These are phyloP conservation scores for Tephrocybe sp. DNA, from an alignment of 768 basidiomycete species.

Conservation along the genomic window DNA sequence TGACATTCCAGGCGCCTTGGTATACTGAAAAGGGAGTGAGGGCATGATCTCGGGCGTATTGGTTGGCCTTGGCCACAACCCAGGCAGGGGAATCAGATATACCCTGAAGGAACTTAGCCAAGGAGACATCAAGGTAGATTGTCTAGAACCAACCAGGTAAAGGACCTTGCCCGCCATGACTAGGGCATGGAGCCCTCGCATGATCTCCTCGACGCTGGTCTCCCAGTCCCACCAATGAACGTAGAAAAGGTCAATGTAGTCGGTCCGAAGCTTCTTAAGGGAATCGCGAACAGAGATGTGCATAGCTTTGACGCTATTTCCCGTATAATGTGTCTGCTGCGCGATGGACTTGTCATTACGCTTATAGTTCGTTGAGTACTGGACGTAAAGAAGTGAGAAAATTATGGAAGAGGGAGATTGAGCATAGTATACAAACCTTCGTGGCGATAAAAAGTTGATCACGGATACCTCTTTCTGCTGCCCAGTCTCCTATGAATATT, in stretches of 20 bases:
- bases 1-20: constrained; percentile 43
- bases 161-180: constrained; percentile 52
- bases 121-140: too few species aligned
- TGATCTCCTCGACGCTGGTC: constrained; percentile 55
- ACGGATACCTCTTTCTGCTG: constrained; percentile 41
- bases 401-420: neutral
- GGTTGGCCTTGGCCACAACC: constrained; percentile 43
- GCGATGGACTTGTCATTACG: constrained; percentile 19
- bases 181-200: constrained; percentile 53
- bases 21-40: constrained; percentile 50
- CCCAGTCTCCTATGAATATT: constrained; percentile 53
- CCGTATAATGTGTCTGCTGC: constrained; percentile 40
- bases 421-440: constrained; percentile 29
- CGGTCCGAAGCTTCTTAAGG: constrained; percentile 45
- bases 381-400: too few species aligned
- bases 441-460: constrained; percentile 50
- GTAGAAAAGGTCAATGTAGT: constrained; percentile 49
- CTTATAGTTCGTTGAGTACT: constrained; percentile 35
- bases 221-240: constrained; percentile 54
- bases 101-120: constrained; percentile 29
- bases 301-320: constrained; percentile 49
- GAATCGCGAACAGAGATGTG: constrained; percentile 40
- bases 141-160: constrained; percentile 39
- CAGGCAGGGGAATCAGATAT: constrained; percentile 43
- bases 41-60: constrained; percentile 44